Evolutionary conservation across 2,329 filamentous ascomycete genomes (phyloP).

Genomic region (Cryphonectria nitschkei): DNA sequence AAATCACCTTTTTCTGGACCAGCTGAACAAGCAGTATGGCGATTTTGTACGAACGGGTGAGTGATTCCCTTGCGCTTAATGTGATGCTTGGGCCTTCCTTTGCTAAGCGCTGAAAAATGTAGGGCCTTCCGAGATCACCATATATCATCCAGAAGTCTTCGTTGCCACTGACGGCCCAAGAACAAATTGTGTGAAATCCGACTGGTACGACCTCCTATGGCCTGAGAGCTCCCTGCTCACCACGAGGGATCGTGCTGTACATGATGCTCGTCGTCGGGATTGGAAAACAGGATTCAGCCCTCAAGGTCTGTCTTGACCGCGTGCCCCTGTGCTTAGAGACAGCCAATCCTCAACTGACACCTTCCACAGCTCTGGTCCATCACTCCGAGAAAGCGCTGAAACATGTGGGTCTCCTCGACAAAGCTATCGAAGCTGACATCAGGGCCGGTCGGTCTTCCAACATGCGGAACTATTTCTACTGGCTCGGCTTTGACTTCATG

Average conservation of each 20-base stretch:
- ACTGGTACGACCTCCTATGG: constrained; percentile 36
- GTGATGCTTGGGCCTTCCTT: background rate
- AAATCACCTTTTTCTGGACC: constrained; percentile 33
- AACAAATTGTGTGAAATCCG: constrained; percentile 34
- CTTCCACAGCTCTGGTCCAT: background rate
- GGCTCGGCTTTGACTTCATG: constrained; percentile 42
- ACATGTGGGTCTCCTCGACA: constrained; percentile 28
- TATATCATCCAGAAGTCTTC: constrained; percentile 35
- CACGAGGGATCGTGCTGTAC: constrained; percentile 31
- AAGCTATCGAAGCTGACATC: constrained; percentile 30
- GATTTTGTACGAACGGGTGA: constrained; percentile 36
- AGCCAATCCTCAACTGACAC: background rate
- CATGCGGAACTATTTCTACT: constrained; percentile 34
- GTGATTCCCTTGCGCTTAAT: background rate
- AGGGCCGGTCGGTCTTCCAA: constrained; percentile 26
- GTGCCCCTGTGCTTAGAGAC: background rate
- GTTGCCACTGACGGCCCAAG: constrained; percentile 34
- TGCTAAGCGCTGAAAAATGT: background rate
- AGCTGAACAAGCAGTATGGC: constrained; percentile 33
- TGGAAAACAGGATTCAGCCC: background rate
- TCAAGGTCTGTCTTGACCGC: background rate
- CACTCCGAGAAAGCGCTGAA: background rate
- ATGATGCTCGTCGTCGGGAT: constrained; percentile 24
- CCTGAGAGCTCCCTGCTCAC: constrained; percentile 32
- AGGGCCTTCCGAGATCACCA: constrained; percentile 31